Evolutionary conservation across 1,284 basidiomycete genomes (phyloP), one percentile per base, ranked within the genome.

Genomic region (Apiotrichum akiyoshidainum): DNA sequence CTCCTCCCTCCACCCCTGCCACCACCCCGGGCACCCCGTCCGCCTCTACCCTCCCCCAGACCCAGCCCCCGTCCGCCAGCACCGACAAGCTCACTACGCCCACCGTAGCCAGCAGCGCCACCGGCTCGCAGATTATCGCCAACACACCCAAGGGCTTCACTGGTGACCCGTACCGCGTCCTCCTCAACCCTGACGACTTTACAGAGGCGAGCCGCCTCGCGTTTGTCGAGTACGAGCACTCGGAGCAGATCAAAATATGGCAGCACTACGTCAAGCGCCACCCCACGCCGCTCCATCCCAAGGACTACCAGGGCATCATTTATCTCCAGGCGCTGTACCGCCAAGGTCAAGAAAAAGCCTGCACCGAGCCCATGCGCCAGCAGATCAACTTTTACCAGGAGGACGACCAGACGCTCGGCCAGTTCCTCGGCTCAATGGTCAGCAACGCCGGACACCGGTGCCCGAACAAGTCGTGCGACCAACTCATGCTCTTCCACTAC

Each of bases 381-480:
- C 87, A 88, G 60, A 85, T 90, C 78, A 87, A 86, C 31, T 98
- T 95, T 77, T 99, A 99, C 71, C 90, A 92, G 50, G 86, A 90
- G 58, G 90, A 91, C 63, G 95, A 99, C 74, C 86, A 85, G 73
- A 93, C 95, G 1, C 83, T 99, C 6, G 92, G 92, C 0, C 90
- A 93, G 71, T 96, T 89, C 78, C 87, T 99, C 63, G 91, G 94
- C 55, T 52, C 54, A 67, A 85, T 87, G 46, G 84, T 85, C 0
- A 85, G 88, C 40, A 82, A 82, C 53, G 89, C 92, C 45, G 87
- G 84, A 10, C 82, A 84, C 31, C 66, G 70, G 34, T 99, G 96
- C 70, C 81, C 84, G 1, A 87, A 87, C 49, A 92, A 91, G 72
- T 85, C 84, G 1, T 99, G 95, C 70, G 87, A 88, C 56, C 85